These are phyloP conservation scores for Sporothrix sp. DNA, from an alignment of 2,329 filamentous ascomycete genomes.

Conservation along the genomic window DNA sequence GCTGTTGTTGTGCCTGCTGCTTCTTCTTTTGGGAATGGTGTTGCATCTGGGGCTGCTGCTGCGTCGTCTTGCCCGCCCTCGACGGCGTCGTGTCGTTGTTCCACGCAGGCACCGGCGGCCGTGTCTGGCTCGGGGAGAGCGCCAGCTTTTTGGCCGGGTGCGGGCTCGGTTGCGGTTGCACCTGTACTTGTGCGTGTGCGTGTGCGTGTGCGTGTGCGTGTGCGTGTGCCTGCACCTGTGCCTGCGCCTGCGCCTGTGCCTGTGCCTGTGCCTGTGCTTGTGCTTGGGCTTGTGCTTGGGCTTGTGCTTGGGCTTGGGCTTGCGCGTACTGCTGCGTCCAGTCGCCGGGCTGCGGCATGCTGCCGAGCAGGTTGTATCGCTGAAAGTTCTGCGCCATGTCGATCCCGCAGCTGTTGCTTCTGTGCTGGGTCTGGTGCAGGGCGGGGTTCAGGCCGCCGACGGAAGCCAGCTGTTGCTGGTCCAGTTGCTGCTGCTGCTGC, in stretches of 20 bases:
- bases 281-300: not conserved
- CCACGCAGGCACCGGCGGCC: constrained; percentile 47
- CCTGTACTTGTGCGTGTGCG: constrained; percentile 23
- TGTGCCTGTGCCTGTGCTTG: constrained; percentile 29
- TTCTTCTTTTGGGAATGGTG: no score
- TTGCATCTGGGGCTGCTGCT: no score
- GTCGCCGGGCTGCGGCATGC: constrained; percentile 31
- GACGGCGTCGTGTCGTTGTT: constrained; percentile 26
- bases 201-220: no score
- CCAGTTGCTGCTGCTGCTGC: not conserved
- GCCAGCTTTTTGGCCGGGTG: constrained; percentile 44
- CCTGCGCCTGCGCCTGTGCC: not conserved
- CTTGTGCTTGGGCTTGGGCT: not conserved
- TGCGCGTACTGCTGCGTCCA: constrained; percentile 31
- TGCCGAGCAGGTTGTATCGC: constrained; percentile 26
- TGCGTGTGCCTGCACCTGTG: not conserved
- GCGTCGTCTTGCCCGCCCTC: not conserved
- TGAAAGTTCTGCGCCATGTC: constrained; percentile 21
- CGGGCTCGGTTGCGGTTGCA: constrained; percentile 27
- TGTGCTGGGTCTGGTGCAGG: constrained; percentile 8
- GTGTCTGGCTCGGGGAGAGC: constrained; percentile 39
- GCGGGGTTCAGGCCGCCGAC: not conserved
- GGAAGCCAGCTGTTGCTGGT: not conserved
- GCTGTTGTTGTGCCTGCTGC: constrained; percentile 8
- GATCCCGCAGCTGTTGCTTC: constrained; percentile 6